Evolutionary conservation across 2,329 filamentous ascomycete species (phyloP), one percentile per base, ranked within the genome.

Genomic region (Eutypa lata): DNA sequence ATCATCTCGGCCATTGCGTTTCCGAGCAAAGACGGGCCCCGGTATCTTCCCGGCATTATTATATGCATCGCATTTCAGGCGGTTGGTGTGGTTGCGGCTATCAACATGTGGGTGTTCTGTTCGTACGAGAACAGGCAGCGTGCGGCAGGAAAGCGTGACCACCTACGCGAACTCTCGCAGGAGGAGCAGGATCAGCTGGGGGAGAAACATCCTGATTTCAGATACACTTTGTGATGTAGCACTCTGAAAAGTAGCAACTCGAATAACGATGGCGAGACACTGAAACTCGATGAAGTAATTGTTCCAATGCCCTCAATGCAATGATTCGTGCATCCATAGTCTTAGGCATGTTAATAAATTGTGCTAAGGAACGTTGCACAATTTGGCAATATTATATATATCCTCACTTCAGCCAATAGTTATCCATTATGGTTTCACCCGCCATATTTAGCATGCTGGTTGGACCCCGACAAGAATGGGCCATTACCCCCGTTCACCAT

Each of bases 151-250:
- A 66, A 66, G 52, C 63, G 71, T 18, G 67, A 73, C 56, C 48
- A 71, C 58, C 63, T 68, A 33, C 61, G 65, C 37, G 52, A 64
- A 18, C 61, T 71, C 45, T 61, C 68, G 1, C 56, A 61, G 51
- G 68, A 73, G 21, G 69, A 74, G 57, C 28, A 67, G 43, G 60
- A 66, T 42, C 73, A 70, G 53, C 60, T 73, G 21, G 72, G 71
- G 3, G 72, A 73, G 55, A 69, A 66, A 49, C 68, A 73, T 61
- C 71, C 70, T 13, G 60, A 59, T 38, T 73, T 72, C 61, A 57
- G 67, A 40, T 73, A 70, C 56, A 69, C 67, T 10, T 33, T 55
- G 21, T 31, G 26, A 31, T 31, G 26, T 10, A 10, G 26, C 26
- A 31, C 26, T n/a, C 26, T 31, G 26, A 5, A 31, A 31, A 10